Conservation (phyloP, 2,329 filamentous ascomycete genomes). For the Exophiala calicioides region DNA sequence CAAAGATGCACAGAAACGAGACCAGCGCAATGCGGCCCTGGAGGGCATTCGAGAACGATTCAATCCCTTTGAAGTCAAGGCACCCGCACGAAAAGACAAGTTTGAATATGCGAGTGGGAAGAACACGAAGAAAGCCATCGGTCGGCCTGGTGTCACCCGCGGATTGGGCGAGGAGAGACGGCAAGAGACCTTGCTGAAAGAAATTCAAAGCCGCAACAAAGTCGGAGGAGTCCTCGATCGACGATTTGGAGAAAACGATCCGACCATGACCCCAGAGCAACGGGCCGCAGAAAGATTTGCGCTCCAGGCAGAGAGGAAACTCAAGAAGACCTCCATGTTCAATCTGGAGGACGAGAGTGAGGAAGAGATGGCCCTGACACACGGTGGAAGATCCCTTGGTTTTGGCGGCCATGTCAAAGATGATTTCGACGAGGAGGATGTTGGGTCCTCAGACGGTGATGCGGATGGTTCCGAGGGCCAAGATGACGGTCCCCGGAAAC, state of each 20-base stretch:
- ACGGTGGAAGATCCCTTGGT: constrained; percentile 73
- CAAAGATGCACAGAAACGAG: constrained; percentile 70
- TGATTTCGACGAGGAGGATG: constrained; percentile 77
- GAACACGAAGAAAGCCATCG: constrained; percentile 58
- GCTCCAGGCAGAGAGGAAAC: constrained; percentile 75
- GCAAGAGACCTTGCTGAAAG: constrained; percentile 78
- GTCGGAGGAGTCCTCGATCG: constrained; percentile 89
- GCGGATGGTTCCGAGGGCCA: constrained; percentile 50
- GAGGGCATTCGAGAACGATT: constrained; percentile 90
- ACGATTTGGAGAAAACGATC: constrained; percentile 93
- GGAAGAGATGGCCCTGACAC: constrained; percentile 71
- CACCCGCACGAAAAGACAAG: constrained; percentile 73
- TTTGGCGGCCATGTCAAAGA: constrained; percentile 62
- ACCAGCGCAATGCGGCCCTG: constrained; percentile 74
- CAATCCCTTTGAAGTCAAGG: constrained; percentile 96
- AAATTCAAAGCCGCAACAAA: constrained; percentile 87
- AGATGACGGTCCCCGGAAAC: constrained; percentile 40
- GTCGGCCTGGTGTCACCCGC: constrained; percentile 80
- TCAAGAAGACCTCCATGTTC: constrained; percentile 79
- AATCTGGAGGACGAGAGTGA: constrained; percentile 84
- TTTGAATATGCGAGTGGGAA: constrained; percentile 77
- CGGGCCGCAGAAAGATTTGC: constrained; percentile 90
- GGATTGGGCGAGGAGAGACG: constrained; percentile 83
- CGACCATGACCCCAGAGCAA: constrained; percentile 89
- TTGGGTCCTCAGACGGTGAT: constrained; percentile 7